A percentile compares a stretch with the other conserved stretches of the same genome.
Conservation (phyloP, 371 early-diverging fungal genomes). For the Lichtheimia ornata region DNA sequence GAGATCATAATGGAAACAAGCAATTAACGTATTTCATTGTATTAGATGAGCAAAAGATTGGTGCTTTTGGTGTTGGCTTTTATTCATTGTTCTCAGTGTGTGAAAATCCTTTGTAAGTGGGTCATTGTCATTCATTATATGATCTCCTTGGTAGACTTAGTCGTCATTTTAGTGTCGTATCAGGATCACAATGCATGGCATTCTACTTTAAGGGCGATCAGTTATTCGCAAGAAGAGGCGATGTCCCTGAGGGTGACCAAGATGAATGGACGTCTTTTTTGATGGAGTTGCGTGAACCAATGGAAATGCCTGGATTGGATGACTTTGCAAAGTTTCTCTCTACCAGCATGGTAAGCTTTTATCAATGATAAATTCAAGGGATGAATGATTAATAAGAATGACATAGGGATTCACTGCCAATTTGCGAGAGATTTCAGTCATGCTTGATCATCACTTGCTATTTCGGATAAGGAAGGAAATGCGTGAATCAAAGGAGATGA, state of each 20-base stretch:
- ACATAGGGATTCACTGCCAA: conserved; percentile 76
- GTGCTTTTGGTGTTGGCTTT: conserved; percentile 91
- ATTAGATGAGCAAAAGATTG: conserved; percentile 66
- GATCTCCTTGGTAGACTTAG: background rate
- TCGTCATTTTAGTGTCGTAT: conserved; percentile 48
- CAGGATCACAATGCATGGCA: conserved; percentile 81
- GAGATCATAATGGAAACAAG: too few relatives aligned
- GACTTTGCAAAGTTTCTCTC: conserved; percentile 82
- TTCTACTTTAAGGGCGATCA: conserved; percentile 92
- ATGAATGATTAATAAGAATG: background rate
- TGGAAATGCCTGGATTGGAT: conserved; percentile 70
- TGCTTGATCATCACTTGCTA: conserved; percentile 61
- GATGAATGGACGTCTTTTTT: conserved; percentile 73
- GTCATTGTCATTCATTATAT: background rate
- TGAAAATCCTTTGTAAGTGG: conserved; percentile 81
- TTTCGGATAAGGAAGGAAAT: conserved; percentile 67
- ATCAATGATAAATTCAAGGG: background rate
- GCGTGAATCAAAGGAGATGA: conserved; percentile 64
- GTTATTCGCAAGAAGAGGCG: conserved; percentile 77
- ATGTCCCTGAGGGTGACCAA: conserved; percentile 50
- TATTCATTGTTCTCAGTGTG: conserved; percentile 86
- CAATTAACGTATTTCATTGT: background rate
- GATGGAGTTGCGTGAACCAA: conserved; percentile 78
- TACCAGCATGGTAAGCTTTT: conserved; percentile 65
- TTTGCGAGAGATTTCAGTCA: conserved; percentile 66